Evolutionary conservation across 129 eudicot species (phyloP).

Genomic region (Kitagawia praeruptora): DNA sequence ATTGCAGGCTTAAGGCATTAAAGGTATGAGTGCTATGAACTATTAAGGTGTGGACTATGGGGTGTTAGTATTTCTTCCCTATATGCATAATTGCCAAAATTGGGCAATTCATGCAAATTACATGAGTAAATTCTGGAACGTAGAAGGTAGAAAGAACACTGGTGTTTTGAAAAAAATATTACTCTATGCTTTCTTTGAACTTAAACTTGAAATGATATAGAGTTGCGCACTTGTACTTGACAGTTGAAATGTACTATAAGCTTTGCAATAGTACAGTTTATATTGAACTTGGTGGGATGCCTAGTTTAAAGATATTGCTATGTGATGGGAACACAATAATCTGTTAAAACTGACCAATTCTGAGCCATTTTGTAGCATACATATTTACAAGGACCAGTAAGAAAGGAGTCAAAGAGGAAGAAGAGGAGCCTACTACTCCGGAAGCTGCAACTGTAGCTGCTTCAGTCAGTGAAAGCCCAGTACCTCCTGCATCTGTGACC

Average conservation of each 20-base stretch:
- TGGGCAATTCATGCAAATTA: neutral
- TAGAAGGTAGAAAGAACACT: neutral
- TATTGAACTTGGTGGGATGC: neutral
- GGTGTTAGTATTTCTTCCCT: neutral
- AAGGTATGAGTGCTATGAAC: too few species aligned
- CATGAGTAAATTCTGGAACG: neutral
- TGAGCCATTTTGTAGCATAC: constrained; percentile 43
- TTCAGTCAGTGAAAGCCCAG: constrained; percentile 24
- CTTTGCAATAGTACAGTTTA: neutral
- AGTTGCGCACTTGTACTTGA: neutral
- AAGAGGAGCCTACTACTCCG: constrained; percentile 23
- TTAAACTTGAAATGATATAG: too few species aligned
- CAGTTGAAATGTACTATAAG: neutral
- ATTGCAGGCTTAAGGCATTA: neutral
- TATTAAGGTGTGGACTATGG: neutral
- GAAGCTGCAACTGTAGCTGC: constrained; percentile 28
- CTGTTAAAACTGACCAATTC: neutral
- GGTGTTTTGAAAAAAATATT: neutral
- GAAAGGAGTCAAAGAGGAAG: constrained; percentile 41
- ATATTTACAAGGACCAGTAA: constrained; percentile 57
- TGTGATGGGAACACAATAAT: neutral
- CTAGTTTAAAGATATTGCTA: neutral
- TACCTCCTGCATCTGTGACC: constrained; percentile 16
- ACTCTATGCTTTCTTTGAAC: neutral
- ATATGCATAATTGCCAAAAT: neutral